Base-by-base conservation (phyloP, 2,329 filamentous ascomycete species). In the Aureobasidium sp. region DNA sequence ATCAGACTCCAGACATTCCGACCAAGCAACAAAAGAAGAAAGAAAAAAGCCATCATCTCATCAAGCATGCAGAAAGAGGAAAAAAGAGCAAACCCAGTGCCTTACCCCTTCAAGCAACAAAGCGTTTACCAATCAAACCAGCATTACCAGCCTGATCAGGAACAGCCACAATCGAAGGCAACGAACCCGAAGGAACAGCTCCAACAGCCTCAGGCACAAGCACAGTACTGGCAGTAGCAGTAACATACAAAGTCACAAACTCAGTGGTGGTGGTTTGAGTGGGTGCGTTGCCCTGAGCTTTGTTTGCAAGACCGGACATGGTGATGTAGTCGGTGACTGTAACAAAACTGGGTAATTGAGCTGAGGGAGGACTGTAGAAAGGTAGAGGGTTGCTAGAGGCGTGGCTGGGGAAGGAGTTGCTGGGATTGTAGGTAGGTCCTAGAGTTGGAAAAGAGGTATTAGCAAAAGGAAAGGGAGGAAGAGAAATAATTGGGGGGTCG, bases 311-410 rank as follows among this genome's bases (percentile, higher is more conserved):
- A n/a, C 9, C 23, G 15, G 44, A 32, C 42, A 57, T 39, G 36
- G 62, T 63, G n/a, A 53, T 23, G 52, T 39, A 58, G 29, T 55
- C 23, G 12, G 62, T 63, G 6, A 47, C 62, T 0, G 55, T 60
- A 23, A 60, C 55, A 5, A 48, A 44, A 3, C 13, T 60, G n/a
- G 37, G 32, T 20, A 44, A 5, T 23, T 42, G 29, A 41, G 27
- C 27, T 10, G 32, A 6, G 2, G 39, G 26, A n/a, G 48, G 34
- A 7, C 12, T 29, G 36, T 20, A 55, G 15, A 55, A 52, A 3
- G 50, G 50, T 1, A 23, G 20, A 5, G 50, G 50, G 13, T 37
- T 37, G 34, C 29, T 20, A 13, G 48, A 52, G 32, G 26, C 2
- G 34, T 20, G 20, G 20, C 20, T 20, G 20, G 20, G 20, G 20